Percentiles rank a stretch among this genome's conserved stretches.
Evolutionary conservation across 257 asterid species (phyloP).

Genomic region (Eustoma russellianum): DNA sequence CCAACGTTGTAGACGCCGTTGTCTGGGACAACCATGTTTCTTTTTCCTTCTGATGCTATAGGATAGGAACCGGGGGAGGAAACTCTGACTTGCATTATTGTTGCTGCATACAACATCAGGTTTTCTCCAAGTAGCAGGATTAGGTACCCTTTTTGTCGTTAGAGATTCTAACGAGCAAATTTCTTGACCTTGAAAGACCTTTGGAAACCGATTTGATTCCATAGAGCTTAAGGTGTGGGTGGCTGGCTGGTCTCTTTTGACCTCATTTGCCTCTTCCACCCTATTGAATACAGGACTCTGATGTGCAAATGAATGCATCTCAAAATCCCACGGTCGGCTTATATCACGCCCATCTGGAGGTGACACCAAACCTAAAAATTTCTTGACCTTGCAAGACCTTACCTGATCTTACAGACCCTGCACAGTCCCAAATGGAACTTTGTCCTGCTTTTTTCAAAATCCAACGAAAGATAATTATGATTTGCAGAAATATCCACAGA

Average conservation of each 20-base stretch:
- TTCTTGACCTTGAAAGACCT: conserved; percentile 99
- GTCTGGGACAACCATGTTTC: conserved; percentile 46
- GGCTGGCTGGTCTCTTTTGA: conserved; percentile 48
- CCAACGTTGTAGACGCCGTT: conserved; percentile 38
- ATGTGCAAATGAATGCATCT: conserved; percentile 30
- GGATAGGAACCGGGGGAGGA: conserved; percentile 58
- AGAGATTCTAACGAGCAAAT: conserved; percentile 74
- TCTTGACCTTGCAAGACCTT: conserved; percentile 99
- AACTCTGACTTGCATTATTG: conserved; percentile 32
- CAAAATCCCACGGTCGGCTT: conserved; percentile 60
- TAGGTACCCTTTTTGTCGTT: conserved; percentile 47
- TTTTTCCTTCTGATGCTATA: conserved; percentile 76
- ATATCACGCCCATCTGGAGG: conserved; percentile 50
- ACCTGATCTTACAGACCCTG: conserved; percentile 81
- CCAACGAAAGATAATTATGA: not conserved
- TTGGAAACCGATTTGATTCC: conserved; percentile 88
- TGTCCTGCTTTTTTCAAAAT: conserved; percentile 37
- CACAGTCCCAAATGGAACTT: conserved; percentile 72
- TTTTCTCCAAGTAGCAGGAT: conserved; percentile 49
- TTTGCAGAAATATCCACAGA: not conserved
- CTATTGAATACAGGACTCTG: conserved; percentile 35
- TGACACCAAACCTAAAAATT: conserved; percentile 53
- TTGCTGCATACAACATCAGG: conserved; percentile 41
- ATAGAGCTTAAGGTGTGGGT: conserved; percentile 65
- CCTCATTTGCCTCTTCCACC: conserved; percentile 42